Evolutionary conservation across 805 yeast species (phyloP), one percentile per base, ranked within the genome.

Genomic region (Sungouiella blattae): DNA sequence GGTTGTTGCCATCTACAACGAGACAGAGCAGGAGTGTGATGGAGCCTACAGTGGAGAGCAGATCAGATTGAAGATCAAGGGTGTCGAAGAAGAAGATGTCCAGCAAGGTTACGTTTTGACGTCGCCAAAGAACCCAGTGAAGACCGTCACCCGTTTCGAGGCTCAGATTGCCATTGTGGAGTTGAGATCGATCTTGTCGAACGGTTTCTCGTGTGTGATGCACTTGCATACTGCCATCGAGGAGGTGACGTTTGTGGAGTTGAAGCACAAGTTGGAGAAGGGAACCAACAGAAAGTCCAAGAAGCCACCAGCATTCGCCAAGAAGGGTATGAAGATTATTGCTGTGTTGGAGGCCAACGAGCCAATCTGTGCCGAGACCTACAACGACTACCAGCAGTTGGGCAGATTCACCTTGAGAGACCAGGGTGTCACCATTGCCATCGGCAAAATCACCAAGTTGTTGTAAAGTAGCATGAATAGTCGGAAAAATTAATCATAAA

Each of bases 381-480:
- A 83, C 62, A 80, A 73, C 50, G 94, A 87, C 58, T 87, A 89
- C 59, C 97, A 91, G 49, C 98, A 93, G 68, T 76, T 93, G 55
- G 99, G 98, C 60, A 82, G 99, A 68, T 93, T 93, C 65, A 93
- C 98, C 18, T 77, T 93, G 62, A 88, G 99, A 76, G 98, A 93
- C 67, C 98, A 93, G 71, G 98, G 98, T 60, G 80, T 80, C 44
- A 93, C 98, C 35, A 89, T 93, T 67, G 99, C 98, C 47, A 93
- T 93, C 64, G 99, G 99, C 68, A 89, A 91, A 68, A 87, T 93
- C 55, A 86, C 95, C 41, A 91, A 91, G 70, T 70, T 93, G 47
- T 70, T 88, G 62, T 81, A 75, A 42, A 58, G 47, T 23, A 21
- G 14, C 8, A 9, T 20, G 22, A 20, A 20, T 20, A 20, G 22